These are phyloP conservation scores for Purshia tridentata DNA, from an alignment of 306 rosid species.

Conservation along the genomic window DNA sequence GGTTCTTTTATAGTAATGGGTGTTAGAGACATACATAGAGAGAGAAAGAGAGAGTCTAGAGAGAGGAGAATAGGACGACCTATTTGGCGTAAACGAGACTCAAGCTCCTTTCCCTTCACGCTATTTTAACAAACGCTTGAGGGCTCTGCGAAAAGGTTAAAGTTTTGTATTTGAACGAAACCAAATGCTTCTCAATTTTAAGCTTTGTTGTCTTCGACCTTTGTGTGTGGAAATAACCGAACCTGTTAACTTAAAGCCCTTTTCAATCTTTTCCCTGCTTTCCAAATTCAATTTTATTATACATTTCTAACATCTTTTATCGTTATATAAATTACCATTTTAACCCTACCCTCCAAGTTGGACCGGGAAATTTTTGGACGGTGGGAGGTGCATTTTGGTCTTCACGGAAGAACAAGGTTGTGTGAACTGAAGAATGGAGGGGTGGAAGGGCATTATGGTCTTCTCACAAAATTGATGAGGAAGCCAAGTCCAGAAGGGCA, in stretches of 20 bases:
- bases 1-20: constrained; percentile 82
- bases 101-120: constrained; percentile 59
- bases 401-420: not conserved
- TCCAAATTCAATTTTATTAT: not conserved
- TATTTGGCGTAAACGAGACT: constrained; percentile 86
- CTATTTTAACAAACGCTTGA: constrained; percentile 28
- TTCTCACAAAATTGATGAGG: not conserved
- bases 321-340: not conserved
- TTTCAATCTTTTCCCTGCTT: not conserved
- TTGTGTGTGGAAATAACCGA: constrained; percentile 40
- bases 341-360: not conserved
- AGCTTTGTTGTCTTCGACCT: constrained; percentile 12
- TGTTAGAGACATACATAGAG: constrained; percentile 22
- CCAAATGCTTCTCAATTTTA: not conserved
- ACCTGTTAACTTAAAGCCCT: constrained; percentile 12
- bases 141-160: constrained; percentile 21
- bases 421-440: not conserved
- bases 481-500: not conserved
- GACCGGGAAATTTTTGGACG: too few relatives aligned
- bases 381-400: constrained; percentile 8
- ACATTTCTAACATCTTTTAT: not conserved
- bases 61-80: constrained; percentile 45
- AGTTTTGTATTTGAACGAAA: constrained; percentile 5
- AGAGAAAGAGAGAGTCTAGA: not conserved
- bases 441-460: constrained; percentile 27